Base-by-base conservation (phyloP, 1,284 basidiomycete genomes). In the Puccinia coronata region DNA sequence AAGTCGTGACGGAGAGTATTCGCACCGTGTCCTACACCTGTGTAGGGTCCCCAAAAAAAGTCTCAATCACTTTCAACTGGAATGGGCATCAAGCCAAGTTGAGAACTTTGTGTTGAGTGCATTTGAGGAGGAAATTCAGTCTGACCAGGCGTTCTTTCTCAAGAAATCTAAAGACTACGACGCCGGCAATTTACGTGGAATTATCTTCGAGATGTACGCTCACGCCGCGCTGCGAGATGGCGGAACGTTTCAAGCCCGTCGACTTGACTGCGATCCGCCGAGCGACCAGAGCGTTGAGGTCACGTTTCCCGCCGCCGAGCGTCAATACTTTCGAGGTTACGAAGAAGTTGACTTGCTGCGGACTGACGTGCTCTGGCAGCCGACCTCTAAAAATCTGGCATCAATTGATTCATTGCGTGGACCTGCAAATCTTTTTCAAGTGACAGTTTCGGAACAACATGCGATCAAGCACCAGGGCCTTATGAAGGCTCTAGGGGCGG, bases 321-420 rank as follows among this genome's bases (percentile, higher is more conserved):
- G 16, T 65, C 34, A 65, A 65, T 5, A 9, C 31, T 65, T 65
- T 31, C 3, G 20, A 65, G 61, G 6, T 65, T 65, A 65, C 34
- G 20, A 65, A 4, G 61, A 36, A 5, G 61, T 65, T 51, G 31
- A 70, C 41, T 8, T 43, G 43, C 41, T 51, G 9, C 1, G 23
- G 25, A 47, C n/a, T 23, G 67, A 70, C 43, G 67, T 70, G 16
- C 25, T 16, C 25, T 70, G 67, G 43, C 67, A 51, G 67, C 67
- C 25, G 43, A 1, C 4, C 41, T 49, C 25, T 43, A 51, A 70
- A 49, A n/a, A 49, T 51, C 67, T 49, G 67, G 2, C 41, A 70
- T 70, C 67, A 70, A 28, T 70, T 28, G 67, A 70, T 51, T 70
- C 43, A 43, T 51, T 70, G 31, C 67, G 43, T 70, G 67, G 67